These are phyloP conservation scores for Chaetothyriales sp. DNA, from an alignment of 2,329 filamentous ascomycete species.

Conservation along the genomic window DNA sequence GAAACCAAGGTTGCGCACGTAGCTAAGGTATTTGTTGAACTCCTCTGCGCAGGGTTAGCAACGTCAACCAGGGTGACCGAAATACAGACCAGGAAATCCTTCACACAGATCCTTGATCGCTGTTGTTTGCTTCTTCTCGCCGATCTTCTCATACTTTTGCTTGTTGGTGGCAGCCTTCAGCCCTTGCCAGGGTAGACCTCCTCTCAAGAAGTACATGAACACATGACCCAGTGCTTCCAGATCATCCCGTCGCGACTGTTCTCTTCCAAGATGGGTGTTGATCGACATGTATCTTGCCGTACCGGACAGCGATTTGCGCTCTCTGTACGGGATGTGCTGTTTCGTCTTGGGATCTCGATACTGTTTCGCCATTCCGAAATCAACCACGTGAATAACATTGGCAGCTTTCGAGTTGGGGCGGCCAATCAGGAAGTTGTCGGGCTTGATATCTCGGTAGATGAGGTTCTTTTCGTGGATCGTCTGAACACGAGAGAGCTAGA, in stretches of 20 bases:
- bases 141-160: conserved; percentile 99
- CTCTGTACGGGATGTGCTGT: conserved; percentile 94
- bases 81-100: conserved; percentile 59
- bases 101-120: conserved; percentile 94
- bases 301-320: conserved; percentile 90
- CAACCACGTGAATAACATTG: conserved; percentile 96
- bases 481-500: conserved; percentile 73
- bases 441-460: conserved; percentile 98
- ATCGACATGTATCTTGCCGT: conserved; percentile 99
- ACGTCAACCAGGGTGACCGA: not conserved
- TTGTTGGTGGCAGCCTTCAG: conserved; percentile 61
- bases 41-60: conserved; percentile 49
- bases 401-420: conserved; percentile 83
- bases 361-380: conserved; percentile 99
- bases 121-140: conserved; percentile 98
- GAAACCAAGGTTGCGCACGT: conserved; percentile 94
- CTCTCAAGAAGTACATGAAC: conserved; percentile 56
- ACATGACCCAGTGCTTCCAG: conserved; percentile 68
- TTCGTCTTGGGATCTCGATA: conserved; percentile 98
- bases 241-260: conserved; percentile 92
- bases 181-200: conserved; percentile 54
- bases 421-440: conserved; percentile 97
- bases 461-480: conserved; percentile 97
- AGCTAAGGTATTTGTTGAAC: conserved; percentile 94
- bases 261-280: conserved; percentile 92